These are phyloP conservation scores for Penicillium italicum DNA, from an alignment of 2,329 filamentous ascomycete species.

Conservation along the genomic window DNA sequence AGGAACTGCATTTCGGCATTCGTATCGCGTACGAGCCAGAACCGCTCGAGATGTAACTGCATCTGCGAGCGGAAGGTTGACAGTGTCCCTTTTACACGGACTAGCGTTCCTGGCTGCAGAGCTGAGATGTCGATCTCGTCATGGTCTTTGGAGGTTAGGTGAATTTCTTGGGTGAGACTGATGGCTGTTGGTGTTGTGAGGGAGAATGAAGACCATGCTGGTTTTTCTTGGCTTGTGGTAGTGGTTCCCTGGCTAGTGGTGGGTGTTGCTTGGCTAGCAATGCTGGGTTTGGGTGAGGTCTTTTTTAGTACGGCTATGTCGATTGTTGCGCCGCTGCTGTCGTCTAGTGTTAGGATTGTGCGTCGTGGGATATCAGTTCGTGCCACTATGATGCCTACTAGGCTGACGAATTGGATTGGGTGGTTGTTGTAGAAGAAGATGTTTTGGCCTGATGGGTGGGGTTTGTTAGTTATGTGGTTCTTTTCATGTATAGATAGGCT, in stretches of 20 bases:
- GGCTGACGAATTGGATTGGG: slow-evolving; percentile 70
- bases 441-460: slow-evolving; percentile 46
- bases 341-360: slow-evolving; percentile 56
- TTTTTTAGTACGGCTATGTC: slow-evolving; percentile 50
- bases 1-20: slow-evolving; percentile 54
- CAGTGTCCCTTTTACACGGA: slow-evolving; percentile 58
- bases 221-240: slow-evolving; percentile 24
- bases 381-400: slow-evolving; percentile 67
- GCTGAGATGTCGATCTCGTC: slow-evolving; percentile 45
- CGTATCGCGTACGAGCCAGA: slow-evolving; percentile 49
- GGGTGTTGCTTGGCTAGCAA: slow-evolving; percentile 15
- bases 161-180: slow-evolving; percentile 6
- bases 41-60: slow-evolving; percentile 55
- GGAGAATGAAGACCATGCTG: slow-evolving; percentile 1
- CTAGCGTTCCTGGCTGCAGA: slow-evolving; percentile 49
- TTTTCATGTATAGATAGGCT: background rate
- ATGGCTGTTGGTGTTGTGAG: background rate
- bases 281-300: slow-evolving; percentile 9
- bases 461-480: background rate
- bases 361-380: slow-evolving; percentile 53
- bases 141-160: slow-evolving; percentile 29
- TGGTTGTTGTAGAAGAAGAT: slow-evolving; percentile 68
- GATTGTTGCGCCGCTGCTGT: slow-evolving; percentile 57
- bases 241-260: slow-evolving; percentile 24
- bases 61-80: slow-evolving; percentile 48